Percentiles rank a stretch among this genome's conserved stretches.
Conservation (phyloP, 2,329 filamentous ascomycete species). For the Hypoxylon sp. region DNA sequence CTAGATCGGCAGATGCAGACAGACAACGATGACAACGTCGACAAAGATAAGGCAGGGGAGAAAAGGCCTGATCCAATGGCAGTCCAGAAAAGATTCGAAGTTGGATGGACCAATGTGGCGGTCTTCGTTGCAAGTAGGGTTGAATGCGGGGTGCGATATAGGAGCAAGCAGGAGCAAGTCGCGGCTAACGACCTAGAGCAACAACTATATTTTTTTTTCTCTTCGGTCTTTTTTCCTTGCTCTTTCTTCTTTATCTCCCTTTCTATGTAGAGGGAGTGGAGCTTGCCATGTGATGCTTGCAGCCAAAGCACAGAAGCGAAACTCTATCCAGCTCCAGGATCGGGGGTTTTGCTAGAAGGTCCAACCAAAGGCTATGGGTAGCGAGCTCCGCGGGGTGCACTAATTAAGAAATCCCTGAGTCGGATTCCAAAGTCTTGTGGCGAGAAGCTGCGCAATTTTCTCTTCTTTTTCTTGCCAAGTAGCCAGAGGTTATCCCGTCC, state of each 20-base stretch:
- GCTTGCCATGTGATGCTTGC: slow-evolving; percentile 31
- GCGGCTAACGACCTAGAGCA: slow-evolving; percentile 17
- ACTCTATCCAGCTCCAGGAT: slow-evolving; percentile 23
- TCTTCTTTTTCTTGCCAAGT: background rate
- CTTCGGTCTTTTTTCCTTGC: background rate
- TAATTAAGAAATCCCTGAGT: slow-evolving; percentile 7
- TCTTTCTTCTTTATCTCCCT: slow-evolving; percentile 12
- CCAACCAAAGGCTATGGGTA: too few relatives aligned
- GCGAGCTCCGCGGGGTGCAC: slow-evolving; percentile 8
- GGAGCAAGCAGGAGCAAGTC: background rate
- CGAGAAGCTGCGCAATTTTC: slow-evolving; percentile 6
- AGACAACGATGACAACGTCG: slow-evolving; percentile 17
- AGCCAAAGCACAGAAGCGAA: slow-evolving; percentile 20
- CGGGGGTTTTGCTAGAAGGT: slow-evolving; percentile 7
- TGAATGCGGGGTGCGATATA: slow-evolving; percentile 40
- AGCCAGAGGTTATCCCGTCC: slow-evolving; percentile 5
- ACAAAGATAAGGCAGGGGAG: slow-evolving; percentile 33
- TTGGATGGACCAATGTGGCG: slow-evolving; percentile 25
- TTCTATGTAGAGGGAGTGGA: slow-evolving; percentile 16
- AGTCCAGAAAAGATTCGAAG: slow-evolving; percentile 17
- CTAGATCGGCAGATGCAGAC: slow-evolving; percentile 22
- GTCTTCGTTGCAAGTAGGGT: slow-evolving; percentile 27
- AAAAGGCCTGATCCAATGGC: slow-evolving; percentile 30
- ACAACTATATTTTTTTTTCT: slow-evolving; percentile 20
- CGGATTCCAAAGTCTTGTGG: slow-evolving; percentile 8